A percentile compares a stretch with the other conserved stretches of the same genome.
phyloP scores from a whole-genome alignment of 2,329 filamentous ascomycete species.

The Phialophora expanda region DNA sequence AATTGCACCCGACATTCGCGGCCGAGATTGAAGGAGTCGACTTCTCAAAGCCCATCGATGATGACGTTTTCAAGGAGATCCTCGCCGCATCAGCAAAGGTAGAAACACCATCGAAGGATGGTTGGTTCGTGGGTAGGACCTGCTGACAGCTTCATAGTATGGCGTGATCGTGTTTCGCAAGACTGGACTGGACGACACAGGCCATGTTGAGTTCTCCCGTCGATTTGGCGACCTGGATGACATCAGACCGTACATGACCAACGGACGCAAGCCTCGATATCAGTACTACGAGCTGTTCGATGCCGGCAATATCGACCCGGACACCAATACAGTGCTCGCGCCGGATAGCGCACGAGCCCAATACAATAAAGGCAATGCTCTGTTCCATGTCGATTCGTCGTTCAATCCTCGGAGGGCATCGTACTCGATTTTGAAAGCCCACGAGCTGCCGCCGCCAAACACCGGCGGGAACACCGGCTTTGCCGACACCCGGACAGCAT shows the following conservation, averaged over 20 bases:
- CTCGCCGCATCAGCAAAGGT: conserved; percentile 46
- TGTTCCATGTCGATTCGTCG: conserved; percentile 62
- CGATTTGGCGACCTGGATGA: conserved; percentile 44
- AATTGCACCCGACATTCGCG: conserved; percentile 45
- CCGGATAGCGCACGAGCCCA: conserved; percentile 41
- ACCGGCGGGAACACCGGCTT: conserved; percentile 61
- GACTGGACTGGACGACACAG: conserved; percentile 28
- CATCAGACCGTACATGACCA: conserved; percentile 55
- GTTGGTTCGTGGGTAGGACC: neutral
- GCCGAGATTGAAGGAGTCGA: conserved; percentile 49
- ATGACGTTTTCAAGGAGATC: conserved; percentile 47
- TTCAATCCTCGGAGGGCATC: conserved; percentile 61
- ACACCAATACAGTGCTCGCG: conserved; percentile 51
- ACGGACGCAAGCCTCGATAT: conserved; percentile 56
- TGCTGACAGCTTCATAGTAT: conserved; percentile 53
- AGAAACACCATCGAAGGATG: conserved; percentile 34
- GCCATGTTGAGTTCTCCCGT: conserved; percentile 34
- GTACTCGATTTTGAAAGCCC: conserved; percentile 59
- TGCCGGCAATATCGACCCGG: conserved; percentile 60
- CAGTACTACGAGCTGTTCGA: conserved; percentile 61
- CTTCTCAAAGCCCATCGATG: conserved; percentile 43
- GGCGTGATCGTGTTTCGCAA: conserved; percentile 35
- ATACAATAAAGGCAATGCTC: conserved; percentile 51
- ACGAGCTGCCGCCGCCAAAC: conserved; percentile 54
- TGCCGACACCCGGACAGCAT: conserved; percentile 60